These are phyloP conservation scores for Paracorniculantispora psalliotae DNA, from an alignment of 2,329 filamentous ascomycete genomes.

Conservation along the genomic window DNA sequence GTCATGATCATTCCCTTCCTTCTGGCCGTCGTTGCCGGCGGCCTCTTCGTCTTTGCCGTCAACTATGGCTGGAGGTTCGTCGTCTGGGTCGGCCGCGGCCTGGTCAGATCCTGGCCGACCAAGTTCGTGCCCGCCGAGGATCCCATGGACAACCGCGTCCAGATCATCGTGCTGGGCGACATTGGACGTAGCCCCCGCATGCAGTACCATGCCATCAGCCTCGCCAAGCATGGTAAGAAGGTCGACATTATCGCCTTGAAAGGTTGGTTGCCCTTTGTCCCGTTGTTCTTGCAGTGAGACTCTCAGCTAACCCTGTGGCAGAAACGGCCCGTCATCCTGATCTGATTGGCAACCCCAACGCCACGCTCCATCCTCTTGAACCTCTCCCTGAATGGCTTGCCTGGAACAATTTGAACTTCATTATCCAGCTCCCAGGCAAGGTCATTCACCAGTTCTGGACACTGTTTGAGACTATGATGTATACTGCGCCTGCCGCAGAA, in stretches of 20 bases:
- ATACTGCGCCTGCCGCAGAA: slow-evolving; percentile 65
- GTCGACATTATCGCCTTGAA: slow-evolving; percentile 87
- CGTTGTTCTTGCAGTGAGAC: neutral
- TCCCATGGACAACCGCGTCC: slow-evolving; percentile 46
- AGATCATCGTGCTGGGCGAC: slow-evolving; percentile 89
- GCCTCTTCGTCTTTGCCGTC: slow-evolving; percentile 28
- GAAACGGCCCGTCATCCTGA: slow-evolving; percentile 81
- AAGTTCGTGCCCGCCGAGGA: slow-evolving; percentile 31
- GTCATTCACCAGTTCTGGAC: slow-evolving; percentile 75
- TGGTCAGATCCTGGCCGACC: slow-evolving; percentile 28
- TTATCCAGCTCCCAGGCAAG: slow-evolving; percentile 75
- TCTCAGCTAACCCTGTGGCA: slow-evolving; percentile 22
- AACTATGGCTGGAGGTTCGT: slow-evolving; percentile 20
- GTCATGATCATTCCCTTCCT: slow-evolving; percentile 24
- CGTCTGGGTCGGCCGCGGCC: slow-evolving; percentile 20
- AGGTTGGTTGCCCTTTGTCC: slow-evolving; percentile 44
- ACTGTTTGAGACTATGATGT: slow-evolving; percentile 68
- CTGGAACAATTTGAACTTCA: slow-evolving; percentile 68
- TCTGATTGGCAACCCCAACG: slow-evolving; percentile 61
- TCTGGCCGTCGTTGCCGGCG: slow-evolving; percentile 31
- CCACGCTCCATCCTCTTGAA: slow-evolving; percentile 66
- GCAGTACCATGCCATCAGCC: slow-evolving; percentile 95
- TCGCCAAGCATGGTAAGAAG: slow-evolving; percentile 72
- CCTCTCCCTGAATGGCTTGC: slow-evolving; percentile 63
- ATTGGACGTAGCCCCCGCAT: slow-evolving; percentile 95